Evolutionary conservation across 495 filamentous ascomycete species (phyloP), one percentile per base, ranked within the genome.

Genomic region (Aspergillus sclerotioniger): DNA sequence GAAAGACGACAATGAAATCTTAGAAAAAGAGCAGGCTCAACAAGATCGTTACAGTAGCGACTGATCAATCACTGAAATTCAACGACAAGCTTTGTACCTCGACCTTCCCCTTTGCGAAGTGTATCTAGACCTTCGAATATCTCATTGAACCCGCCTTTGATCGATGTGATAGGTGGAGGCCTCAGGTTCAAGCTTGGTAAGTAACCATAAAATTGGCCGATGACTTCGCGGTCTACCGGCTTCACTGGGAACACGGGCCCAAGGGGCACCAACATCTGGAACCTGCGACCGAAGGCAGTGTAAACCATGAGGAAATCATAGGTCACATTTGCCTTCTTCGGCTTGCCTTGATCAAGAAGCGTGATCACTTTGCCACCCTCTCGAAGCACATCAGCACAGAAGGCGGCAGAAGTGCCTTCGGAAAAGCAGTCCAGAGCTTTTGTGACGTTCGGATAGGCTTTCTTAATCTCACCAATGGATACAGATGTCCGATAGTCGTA

Each of bases 341-440:
- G 45, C 33, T 63, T 65, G 5, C 58, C 58, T 1, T 31, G 17
- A 20, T 55, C 51, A 19, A 68, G 29, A 8, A 65, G 47, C 21
- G 66, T 68, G 6, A 68, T 52, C 21, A 63, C 66, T 48, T 48
- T 57, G 0, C 66, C 62, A 3, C 33, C 56, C 1, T 54, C 47
- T 12, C 37, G 37, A 4, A 65, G 45, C 1, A 59, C 51, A 15
- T 63, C 37, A 5, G 57, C 66, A 25, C 66, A 68, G 29, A 68
- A 63, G 9, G 48, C 43, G 3, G 60, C 57, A 9, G 66, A 68
- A 1, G 3, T 52, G 0, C 66, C 66, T 31, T 68, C 62, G 0
- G 66, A 68, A 39, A 61, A 68, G 39, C 66, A 65, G 16, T 68
- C 63, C 52, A 68, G 21, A 8, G 62, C 66, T 17, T 54, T 45